A percentile compares a stretch with the other conserved stretches of the same genome.
Conservation (phyloP, 768 basidiomycete genomes). For the Trichaptum fuscoviolaceum region DNA sequence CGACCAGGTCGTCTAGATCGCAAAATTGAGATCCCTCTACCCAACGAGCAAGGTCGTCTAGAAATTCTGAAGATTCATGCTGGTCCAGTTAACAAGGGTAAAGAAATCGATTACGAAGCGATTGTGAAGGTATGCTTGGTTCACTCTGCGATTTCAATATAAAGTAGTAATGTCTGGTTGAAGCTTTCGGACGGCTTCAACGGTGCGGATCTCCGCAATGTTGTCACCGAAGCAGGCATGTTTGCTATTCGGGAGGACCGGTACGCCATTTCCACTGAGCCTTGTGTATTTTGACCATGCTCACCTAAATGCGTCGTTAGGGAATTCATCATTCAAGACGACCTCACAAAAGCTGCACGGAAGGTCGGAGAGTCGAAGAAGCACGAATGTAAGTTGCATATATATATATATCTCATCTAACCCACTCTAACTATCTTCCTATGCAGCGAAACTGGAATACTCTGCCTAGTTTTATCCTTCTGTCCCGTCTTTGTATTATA, state of each 20-base stretch:
- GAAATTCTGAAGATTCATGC: slow-evolving; percentile 99
- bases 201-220: slow-evolving; percentile 93
- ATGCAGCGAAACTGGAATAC: slow-evolving; percentile 8
- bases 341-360: slow-evolving; percentile 91
- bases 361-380: slow-evolving; percentile 97
- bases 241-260: slow-evolving; percentile 97
- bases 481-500: background rate
- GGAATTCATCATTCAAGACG: slow-evolving; percentile 90
- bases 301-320: slow-evolving; percentile 28
- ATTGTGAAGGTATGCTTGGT: slow-evolving; percentile 73
- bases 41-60: slow-evolving; percentile 92
- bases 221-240: slow-evolving; percentile 95
- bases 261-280: slow-evolving; percentile 32
- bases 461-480: slow-evolving; percentile 6
- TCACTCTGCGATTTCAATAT: background rate
- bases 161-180: no score
- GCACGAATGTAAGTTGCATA: slow-evolving; percentile 73
- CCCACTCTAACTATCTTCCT: background rate
- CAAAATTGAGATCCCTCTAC: slow-evolving; percentile 96
- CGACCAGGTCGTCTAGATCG: slow-evolving; percentile 94
- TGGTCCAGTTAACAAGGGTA: slow-evolving; percentile 87
- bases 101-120: slow-evolving; percentile 96
- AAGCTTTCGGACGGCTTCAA: slow-evolving; percentile 92
- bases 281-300: slow-evolving; percentile 4
- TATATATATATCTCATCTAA: background rate